Evolutionary conservation across 192 early-diverging fungal genomes (phyloP), one percentile per base, ranked within the genome.

Genomic region (Pilaira anomala): DNA sequence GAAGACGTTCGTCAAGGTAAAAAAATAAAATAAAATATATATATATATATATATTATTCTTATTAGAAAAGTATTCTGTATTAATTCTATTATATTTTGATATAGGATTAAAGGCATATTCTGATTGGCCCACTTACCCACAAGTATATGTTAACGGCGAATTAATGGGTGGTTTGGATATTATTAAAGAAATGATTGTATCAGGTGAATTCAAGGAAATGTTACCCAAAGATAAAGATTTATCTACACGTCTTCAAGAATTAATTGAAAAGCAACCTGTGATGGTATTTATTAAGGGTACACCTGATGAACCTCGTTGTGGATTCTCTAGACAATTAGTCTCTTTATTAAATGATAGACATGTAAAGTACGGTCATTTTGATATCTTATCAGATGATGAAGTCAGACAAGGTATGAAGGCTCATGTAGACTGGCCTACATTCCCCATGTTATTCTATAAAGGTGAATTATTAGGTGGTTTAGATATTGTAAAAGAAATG

Each of bases 281-380:
- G 16, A 95, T 98, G 93, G 75, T 94, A n/a, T 97, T 97, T 73
- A 95, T 98, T 63, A 98, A 98, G 74, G 96, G 96, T 26, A 93
- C 91, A 13, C 93, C 96, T 11, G 77, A 82, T 16, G 83, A 87
- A 70, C 96, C 96, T n/a, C 82, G 90, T 13, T 98, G 96, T 73
- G 94, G 94, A 9, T 98, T 98, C 67, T 92, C 89, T 57, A 86
- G 88, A 75, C 85, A 91, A 76, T 64, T 92, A 61, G 76, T 98
- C 22, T 81, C 80, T 19, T 60, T 98, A 48, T 78, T 98, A 58
- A 82, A 85, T 39, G 87, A 92, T 61, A 80, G 87, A 33, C 69
- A 81, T 45, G 78, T 89, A 48, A 85, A 87, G 46, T 97, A 90
- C 64, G 94, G 93, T 21, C 84, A 87, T 55, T 97, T 94, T 79